Evolutionary conservation across 768 basidiomycete species (phyloP).

Genomic region (Daedaleopsis sinensis): DNA sequence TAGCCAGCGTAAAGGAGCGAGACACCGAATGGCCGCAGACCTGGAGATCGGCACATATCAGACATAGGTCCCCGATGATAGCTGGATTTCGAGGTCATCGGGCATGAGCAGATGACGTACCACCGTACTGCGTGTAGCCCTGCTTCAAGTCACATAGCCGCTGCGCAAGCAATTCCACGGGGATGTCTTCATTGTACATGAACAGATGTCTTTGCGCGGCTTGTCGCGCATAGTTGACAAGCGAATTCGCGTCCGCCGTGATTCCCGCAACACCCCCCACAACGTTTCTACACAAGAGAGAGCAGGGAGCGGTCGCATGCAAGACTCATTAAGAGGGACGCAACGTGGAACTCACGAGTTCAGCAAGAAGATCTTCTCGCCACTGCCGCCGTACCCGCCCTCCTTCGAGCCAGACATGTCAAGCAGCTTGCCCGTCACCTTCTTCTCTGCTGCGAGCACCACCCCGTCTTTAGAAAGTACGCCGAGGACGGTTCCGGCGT

Average conservation of each 20-base stretch:
- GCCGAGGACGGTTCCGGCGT: slow-evolving; percentile 92
- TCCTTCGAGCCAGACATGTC: slow-evolving; percentile 87
- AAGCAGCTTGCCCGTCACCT: slow-evolving; percentile 96
- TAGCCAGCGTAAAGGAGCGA: slow-evolving; percentile 96
- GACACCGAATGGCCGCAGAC: slow-evolving; percentile 97
- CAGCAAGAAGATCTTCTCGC: slow-evolving; percentile 96
- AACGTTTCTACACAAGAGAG: slow-evolving; percentile 68
- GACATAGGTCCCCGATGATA: neutral
- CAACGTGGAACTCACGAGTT: slow-evolving; percentile 68
- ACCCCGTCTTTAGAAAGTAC: slow-evolving; percentile 90
- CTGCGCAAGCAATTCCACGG: slow-evolving; percentile 94
- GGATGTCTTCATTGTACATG: slow-evolving; percentile 95
- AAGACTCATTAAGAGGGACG: neutral
- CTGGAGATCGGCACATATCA: slow-evolving; percentile 41
- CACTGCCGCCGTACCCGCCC: slow-evolving; percentile 91
- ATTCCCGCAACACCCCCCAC: slow-evolving; percentile 94
- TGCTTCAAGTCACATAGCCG: slow-evolving; percentile 97
- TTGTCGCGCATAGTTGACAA: slow-evolving; percentile 91
- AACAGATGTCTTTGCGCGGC: slow-evolving; percentile 90
- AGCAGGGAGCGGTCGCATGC: neutral
- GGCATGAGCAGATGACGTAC: slow-evolving; percentile 41
- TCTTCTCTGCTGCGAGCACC: slow-evolving; percentile 94
- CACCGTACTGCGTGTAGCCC: slow-evolving; percentile 97
- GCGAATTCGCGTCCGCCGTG: slow-evolving; percentile 96
- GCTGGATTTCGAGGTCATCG: neutral